A percentile compares a stretch with the other conserved stretches of the same genome.
Evolutionary conservation across 441 rosid genomes (phyloP).

Genomic region (Cnidoscolus chayamansa): DNA sequence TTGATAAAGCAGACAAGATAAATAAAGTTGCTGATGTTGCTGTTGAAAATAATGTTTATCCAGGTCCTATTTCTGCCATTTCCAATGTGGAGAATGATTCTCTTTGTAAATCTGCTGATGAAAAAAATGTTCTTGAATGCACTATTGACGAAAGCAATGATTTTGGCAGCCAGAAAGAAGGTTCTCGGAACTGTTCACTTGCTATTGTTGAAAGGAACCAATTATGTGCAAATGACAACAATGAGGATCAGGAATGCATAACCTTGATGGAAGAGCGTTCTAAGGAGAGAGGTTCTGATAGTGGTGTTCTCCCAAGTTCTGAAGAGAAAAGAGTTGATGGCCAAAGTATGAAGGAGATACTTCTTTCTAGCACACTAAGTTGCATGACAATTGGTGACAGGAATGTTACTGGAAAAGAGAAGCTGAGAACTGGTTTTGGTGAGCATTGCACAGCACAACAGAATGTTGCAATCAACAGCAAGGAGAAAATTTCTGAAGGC

Average conservation of each 20-base stretch:
- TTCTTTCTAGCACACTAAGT: slow-evolving; percentile 27
- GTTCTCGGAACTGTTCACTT: slow-evolving; percentile 18
- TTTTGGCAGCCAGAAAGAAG: slow-evolving; percentile 1
- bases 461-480: slow-evolving; percentile 20
- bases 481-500: slow-evolving; percentile 26
- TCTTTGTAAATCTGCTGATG: slow-evolving; percentile 24
- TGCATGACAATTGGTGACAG: slow-evolving; percentile 23
- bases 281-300: slow-evolving; percentile 20
- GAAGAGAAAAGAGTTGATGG: slow-evolving; percentile 21
- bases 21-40: slow-evolving; percentile 21
- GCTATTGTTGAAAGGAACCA: slow-evolving; percentile 15
- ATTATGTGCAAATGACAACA: slow-evolving; percentile 6
- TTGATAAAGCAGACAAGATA: slow-evolving; percentile 25
- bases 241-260: slow-evolving; percentile 15
- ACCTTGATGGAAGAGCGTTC: slow-evolving; percentile 23
- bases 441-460: slow-evolving; percentile 16
- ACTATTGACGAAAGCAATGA: neutral
- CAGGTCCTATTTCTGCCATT: slow-evolving; percentile 19
- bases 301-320: slow-evolving; percentile 19
- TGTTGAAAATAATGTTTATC: slow-evolving; percentile 27
- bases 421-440: slow-evolving; percentile 22
- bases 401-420: slow-evolving; percentile 24
- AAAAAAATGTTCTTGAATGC: slow-evolving; percentile 14
- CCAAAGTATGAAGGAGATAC: slow-evolving; percentile 26
- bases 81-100: slow-evolving; percentile 16